Base-by-base conservation (phyloP, 108 stramenopile genomes). In the Skeletonema grethae region DNA sequence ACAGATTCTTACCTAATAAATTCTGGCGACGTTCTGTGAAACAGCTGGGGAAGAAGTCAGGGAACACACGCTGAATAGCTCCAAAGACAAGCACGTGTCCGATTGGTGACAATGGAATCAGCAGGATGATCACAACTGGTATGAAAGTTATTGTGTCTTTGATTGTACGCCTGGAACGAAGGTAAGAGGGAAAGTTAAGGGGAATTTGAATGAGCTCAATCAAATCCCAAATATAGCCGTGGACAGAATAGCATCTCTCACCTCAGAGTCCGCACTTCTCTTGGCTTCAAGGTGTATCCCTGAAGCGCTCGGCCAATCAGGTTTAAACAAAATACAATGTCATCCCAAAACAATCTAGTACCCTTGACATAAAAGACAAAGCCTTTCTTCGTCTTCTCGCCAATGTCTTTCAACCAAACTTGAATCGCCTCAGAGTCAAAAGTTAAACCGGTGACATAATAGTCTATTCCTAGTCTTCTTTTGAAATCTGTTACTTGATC, bases 41-140 rank as follows among this genome's bases (percentile, higher is more conserved):
- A 71, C 97, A 97, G 72, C 92, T 95, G 28, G 98, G 98, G 77
- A 98, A 98, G 73, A 98, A 98, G 67, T 95, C 96, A 16, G 98
- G 98, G 68, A 96, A 98, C 72, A 97, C 92, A 45, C 98, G 83
- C 76, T 97, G 98, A 66, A 98, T 98, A 22, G 96, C 95, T 50
- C 95, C 95, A 77, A 98, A 98, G 7, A 98, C 93, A 15, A 98
- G 82, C 41, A 98, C 97, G 69, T 98, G 98, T 4, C 98, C 98
- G 12, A 97, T 83, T n/a, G 98, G 98, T 29, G 97, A 83, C 32
- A 98, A 80, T n/a, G 98, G 98, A 63, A 98, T 90, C 22, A 98
- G 72, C 59, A 97, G 83, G 73, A 98, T 98, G 67, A 98, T 95
- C 36, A 97, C 82, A 45, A 97, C 94, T 16, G 98, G 98, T 56